These are phyloP conservation scores for Madurella mycetomatis DNA, from an alignment of 2,329 filamentous ascomycete genomes.

Conservation along the genomic window DNA sequence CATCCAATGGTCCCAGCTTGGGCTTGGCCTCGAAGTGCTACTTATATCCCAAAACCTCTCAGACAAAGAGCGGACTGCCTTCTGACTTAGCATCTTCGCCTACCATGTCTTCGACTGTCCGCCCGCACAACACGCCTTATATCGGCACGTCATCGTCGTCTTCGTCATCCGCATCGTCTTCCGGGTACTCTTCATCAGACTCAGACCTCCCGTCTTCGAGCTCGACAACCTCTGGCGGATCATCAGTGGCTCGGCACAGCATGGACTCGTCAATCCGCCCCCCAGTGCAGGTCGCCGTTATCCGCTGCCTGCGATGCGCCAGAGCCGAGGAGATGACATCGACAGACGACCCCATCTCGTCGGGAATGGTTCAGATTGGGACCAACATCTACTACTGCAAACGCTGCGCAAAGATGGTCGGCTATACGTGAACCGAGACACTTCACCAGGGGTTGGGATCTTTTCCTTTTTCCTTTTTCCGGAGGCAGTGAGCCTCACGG, in stretches of 20 bases:
- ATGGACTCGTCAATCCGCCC: constrained; percentile 46
- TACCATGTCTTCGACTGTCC: constrained; percentile 31
- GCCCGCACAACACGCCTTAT: constrained; percentile 35
- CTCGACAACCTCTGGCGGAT: constrained; percentile 28
- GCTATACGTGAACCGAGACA: constrained; percentile 47
- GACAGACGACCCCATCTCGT: constrained; percentile 54
- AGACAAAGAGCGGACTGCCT: background rate
- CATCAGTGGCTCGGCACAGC: constrained; percentile 36
- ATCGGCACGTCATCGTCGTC: constrained; percentile 38
- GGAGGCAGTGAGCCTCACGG: background rate
- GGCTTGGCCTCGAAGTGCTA: constrained; percentile 3
- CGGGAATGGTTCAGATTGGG: constrained; percentile 61
- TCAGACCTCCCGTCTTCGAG: constrained; percentile 36
- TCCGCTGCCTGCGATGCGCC: constrained; percentile 60
- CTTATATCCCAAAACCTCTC: background rate
- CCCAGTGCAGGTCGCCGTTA: constrained; percentile 52
- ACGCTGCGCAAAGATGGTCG: constrained; percentile 59
- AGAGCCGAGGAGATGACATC: constrained; percentile 57
- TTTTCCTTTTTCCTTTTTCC: background rate
- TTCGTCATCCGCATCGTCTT: constrained; percentile 35
- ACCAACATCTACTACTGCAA: constrained; percentile 64
- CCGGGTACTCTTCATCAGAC: constrained; percentile 37
- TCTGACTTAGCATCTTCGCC: background rate
- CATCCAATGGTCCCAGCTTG: constrained; percentile 9
- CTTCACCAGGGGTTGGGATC: no score